Conservation (phyloP, 1,139 yeast species). For the Petasospora rhodanensis region DNA sequence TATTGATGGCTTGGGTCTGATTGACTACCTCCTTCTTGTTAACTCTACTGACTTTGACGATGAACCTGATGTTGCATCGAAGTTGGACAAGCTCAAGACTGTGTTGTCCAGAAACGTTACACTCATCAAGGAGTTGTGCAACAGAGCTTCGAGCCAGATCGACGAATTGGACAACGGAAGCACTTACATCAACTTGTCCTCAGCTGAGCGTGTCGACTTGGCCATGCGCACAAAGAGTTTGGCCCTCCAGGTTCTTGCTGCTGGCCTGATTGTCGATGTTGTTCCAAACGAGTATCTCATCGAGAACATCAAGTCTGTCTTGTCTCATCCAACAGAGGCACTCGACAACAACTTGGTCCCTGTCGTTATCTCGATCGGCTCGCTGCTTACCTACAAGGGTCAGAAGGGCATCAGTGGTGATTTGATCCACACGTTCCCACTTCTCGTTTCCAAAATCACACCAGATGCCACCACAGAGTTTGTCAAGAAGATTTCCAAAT, state of each 20-base stretch:
- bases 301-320: conserved; percentile 15
- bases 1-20: conserved; percentile 10
- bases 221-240: conserved; percentile 39
- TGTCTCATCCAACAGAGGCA: conserved; percentile 22
- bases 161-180: conserved; percentile 39
- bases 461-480: conserved; percentile 34
- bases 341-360: conserved; percentile 36
- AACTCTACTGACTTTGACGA: conserved; percentile 18
- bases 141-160: conserved; percentile 30
- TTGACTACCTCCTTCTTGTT: conserved; percentile 15
- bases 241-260: conserved; percentile 40
- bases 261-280: conserved; percentile 31
- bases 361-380: conserved; percentile 49
- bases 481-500: conserved; percentile 33
- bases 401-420: conserved; percentile 28
- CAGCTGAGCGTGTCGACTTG: conserved; percentile 37
- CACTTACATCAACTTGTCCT: conserved; percentile 34
- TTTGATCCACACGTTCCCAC: conserved; percentile 27
- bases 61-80: conserved; percentile 15
- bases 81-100: conserved; percentile 11
- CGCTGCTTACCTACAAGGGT: conserved; percentile 47
- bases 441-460: conserved; percentile 34
- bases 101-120: conserved; percentile 13
- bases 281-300: conserved; percentile 13
- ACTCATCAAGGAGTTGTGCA: conserved; percentile 28